Percentiles rank a stretch among this genome's conserved stretches.
Evolutionary conservation across 805 yeast genomes (phyloP).

Genomic region (Hanseniaspora clermontiae): DNA sequence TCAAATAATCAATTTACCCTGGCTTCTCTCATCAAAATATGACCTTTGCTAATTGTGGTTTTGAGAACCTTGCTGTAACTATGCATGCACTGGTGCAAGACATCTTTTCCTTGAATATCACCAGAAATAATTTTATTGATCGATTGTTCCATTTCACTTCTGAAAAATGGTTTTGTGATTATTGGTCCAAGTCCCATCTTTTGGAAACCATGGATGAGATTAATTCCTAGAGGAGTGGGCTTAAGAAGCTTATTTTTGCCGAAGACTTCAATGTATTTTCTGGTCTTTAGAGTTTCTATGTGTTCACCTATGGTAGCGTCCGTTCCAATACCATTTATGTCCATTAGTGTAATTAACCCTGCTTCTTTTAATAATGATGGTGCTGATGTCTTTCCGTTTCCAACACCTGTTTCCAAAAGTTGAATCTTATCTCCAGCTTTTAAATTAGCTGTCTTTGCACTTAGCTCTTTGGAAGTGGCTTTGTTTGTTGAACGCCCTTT

Average conservation of each 20-base stretch:
- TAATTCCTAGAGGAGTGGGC: constrained; percentile 77
- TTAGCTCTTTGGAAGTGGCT: constrained; percentile 16
- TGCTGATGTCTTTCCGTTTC: constrained; percentile 65
- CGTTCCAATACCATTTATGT: constrained; percentile 93
- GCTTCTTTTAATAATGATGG: constrained; percentile 83
- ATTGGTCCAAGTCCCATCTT: constrained; percentile 61
- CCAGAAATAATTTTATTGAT: constrained; percentile 64
- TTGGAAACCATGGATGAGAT: constrained; percentile 79
- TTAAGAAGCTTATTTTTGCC: constrained; percentile 31
- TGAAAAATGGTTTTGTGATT: constrained; percentile 75
- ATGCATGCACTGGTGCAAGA: constrained; percentile 40
- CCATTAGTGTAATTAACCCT: constrained; percentile 87
- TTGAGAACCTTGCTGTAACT: constrained; percentile 43
- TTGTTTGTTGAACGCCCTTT: background rate
- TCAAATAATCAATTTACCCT: background rate
- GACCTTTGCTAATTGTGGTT: constrained; percentile 22
- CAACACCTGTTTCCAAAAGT: constrained; percentile 46
- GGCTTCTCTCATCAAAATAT: constrained; percentile 10
- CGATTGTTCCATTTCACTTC: constrained; percentile 61
- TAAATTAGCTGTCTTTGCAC: constrained; percentile 25
- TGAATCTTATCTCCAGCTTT: constrained; percentile 42
- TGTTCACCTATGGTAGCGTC: constrained; percentile 99
- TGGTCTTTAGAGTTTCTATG: constrained; percentile 58
- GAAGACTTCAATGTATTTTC: constrained; percentile 51
- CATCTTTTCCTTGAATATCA: constrained; percentile 36